Base-by-base conservation (phyloP, 495 filamentous ascomycete genomes). In the Tricharina praecox region DNA sequence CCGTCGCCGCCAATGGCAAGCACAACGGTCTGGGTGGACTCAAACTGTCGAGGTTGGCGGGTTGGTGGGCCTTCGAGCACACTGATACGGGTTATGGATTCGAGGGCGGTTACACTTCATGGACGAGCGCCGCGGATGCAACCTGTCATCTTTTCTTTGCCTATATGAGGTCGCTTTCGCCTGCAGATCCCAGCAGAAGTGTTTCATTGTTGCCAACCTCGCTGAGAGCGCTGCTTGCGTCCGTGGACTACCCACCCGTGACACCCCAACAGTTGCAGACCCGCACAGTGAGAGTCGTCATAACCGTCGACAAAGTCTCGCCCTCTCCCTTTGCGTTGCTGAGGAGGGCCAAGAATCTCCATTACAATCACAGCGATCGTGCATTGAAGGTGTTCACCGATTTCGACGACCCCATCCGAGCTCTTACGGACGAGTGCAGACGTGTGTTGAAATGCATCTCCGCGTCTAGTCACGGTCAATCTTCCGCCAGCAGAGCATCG, bases 1-100 rank as follows among this genome's bases (percentile, higher is more conserved):
- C 92, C 0, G 67, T 76, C 52, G 74, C 74, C 11, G 75, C 75
- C 21, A 20, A 94, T 59, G 84, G 82, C 30, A 96, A 96, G 65
- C 79, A 72, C 10, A 97, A 97, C 65, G 90, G 90, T 7, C 72
- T 96, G 49, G 85, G 85, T 43, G 90, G 92, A 3, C 74, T 92
- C 40, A 96, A 97, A 63, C 70, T 97, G 28, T 96, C 90, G 3
- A 73, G 90, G 49, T 81, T 94, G 67, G 90, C 92, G 23, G 85
- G 88, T 47, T 97, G 90, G 90, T 97, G 90, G 90, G 88, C 90
- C 0, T 97, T 97, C 64, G 92, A 94, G 58, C 82, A 90, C 53
- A 71, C 63, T 10, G 87, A 96, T 56, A 70, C 71, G 8, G 81
- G 79, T 41, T 87, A 78, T 63, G 92, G 92, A n/a, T 97, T 96